Conservation (phyloP, 768 basidiomycete genomes). For the Suillus variegatus region DNA sequence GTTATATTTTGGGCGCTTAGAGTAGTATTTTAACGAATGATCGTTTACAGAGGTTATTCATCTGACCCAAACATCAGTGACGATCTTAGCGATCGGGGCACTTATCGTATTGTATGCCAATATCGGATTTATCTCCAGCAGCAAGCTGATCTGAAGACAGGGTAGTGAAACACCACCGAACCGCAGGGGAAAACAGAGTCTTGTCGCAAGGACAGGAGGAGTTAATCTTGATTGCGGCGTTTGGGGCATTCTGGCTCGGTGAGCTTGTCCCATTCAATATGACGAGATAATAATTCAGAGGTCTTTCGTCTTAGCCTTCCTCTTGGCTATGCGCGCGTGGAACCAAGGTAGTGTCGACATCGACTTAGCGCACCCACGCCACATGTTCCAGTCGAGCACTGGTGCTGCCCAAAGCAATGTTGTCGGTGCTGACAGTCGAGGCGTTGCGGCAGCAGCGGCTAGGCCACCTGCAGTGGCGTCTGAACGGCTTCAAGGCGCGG, state of each 20-base stretch:
- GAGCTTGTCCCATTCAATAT: conserved; percentile 21
- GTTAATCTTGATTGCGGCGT: conserved; percentile 65
- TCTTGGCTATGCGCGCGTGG: conserved; percentile 44
- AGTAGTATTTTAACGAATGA: conserved; percentile 5
- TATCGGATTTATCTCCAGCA: not conserved
- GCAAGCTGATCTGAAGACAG: conserved; percentile 34
- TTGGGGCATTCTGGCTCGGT: conserved; percentile 82
- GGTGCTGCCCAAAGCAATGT: conserved; percentile 36
- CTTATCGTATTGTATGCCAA: conserved; percentile 58
- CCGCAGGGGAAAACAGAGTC: conserved; percentile 48
- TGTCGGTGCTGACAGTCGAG: conserved; percentile 32
- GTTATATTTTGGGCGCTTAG: conserved; percentile 9
- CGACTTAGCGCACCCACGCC: conserved; percentile 30
- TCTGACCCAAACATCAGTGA: conserved; percentile 73
- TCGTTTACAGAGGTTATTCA: conserved; percentile 55
- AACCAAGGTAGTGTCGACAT: conserved; percentile 32
- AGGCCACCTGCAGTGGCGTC: conserved; percentile 15
- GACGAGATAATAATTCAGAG: not conserved
- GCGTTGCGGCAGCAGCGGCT: conserved; percentile 24
- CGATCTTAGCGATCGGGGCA: conserved; percentile 64
- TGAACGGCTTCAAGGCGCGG: conserved; percentile 18
- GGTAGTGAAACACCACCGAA: conserved; percentile 66
- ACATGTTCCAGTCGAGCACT: conserved; percentile 34
- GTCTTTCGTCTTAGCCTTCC: conserved; percentile 32
- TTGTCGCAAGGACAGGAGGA: conserved; percentile 76